These are phyloP conservation scores for Colletotrichum liriopes DNA, from an alignment of 2,329 filamentous ascomycete genomes.

Conservation along the genomic window DNA sequence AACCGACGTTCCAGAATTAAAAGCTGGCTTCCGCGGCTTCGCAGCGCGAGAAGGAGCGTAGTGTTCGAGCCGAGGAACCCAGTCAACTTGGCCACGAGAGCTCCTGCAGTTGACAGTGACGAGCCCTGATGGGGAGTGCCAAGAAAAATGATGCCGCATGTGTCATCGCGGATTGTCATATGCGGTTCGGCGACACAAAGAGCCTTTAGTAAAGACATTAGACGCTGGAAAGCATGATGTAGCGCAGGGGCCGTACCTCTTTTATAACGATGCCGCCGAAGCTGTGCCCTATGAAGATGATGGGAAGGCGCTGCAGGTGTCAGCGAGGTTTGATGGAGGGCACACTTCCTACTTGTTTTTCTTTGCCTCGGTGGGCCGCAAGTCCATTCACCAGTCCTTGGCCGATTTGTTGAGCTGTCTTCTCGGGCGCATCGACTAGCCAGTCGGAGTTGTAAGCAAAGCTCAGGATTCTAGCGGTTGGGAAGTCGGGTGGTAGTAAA, in stretches of 20 bases:
- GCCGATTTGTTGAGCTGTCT: constrained; percentile 43
- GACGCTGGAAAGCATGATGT: constrained; percentile 1
- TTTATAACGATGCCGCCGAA: constrained; percentile 26
- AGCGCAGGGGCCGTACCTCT: not conserved
- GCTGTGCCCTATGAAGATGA: constrained; percentile 38
- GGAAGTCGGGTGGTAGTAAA: constrained; percentile 29
- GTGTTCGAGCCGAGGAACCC: not conserved
- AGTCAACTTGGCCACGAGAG: not conserved
- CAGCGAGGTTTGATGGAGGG: too few relatives aligned
- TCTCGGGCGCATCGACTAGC: constrained; percentile 44
- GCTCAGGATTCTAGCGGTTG: constrained; percentile 43
- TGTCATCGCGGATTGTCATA: not conserved
- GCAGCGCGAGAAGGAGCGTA: not conserved
- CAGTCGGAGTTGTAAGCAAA: constrained; percentile 46
- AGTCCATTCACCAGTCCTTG: constrained; percentile 16
- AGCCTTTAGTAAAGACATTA: not conserved
- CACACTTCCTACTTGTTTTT: too few relatives aligned
- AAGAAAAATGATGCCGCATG: constrained; percentile 14
- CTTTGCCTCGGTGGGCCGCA: constrained; percentile 8
- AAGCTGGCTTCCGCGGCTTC: constrained; percentile 26
- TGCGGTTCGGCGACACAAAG: not conserved
- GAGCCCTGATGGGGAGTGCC: constrained; percentile 22
- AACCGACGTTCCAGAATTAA: not conserved
- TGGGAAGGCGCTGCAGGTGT: constrained; percentile 35
- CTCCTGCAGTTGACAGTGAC: not conserved